Evolutionary conservation across 108 stramenopile species (phyloP).

Genomic region (Pseudonitzschia pungens): DNA sequence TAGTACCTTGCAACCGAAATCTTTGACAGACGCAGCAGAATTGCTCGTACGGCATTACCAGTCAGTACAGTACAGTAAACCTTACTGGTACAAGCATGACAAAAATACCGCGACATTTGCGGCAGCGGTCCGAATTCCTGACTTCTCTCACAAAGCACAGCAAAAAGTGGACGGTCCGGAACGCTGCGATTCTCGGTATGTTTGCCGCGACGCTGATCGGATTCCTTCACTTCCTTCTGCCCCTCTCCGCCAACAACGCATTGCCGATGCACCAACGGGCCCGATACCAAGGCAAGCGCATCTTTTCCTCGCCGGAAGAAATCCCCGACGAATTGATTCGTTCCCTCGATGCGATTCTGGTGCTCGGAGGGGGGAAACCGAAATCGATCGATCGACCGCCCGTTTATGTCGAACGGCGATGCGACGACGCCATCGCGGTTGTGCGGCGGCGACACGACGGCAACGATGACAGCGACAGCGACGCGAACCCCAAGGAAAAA

Average conservation of each 20-base stretch:
- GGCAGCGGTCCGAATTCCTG: not conserved
- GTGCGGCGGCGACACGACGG: not conserved
- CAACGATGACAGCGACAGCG: not conserved
- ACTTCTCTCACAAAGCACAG: not conserved
- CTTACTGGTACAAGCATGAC: too few species aligned
- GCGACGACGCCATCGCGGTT: conserved; percentile 51
- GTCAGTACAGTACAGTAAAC: too few species aligned
- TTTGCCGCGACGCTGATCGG: too few species aligned
- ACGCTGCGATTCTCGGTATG: too few species aligned
- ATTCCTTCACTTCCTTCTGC: not conserved
- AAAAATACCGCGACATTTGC: not conserved
- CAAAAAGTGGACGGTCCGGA: not conserved
- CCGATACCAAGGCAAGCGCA: not conserved
- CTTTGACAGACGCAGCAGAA: too few species aligned
- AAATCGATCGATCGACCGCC: conserved; percentile 60
- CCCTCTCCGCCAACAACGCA: not conserved
- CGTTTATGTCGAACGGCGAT: conserved; percentile 61
- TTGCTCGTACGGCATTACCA: too few species aligned
- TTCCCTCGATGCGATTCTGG: conserved; percentile 67
- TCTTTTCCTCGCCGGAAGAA: not conserved
- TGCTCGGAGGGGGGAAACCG: conserved; percentile 83
- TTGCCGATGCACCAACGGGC: not conserved
- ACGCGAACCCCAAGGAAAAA: not conserved
- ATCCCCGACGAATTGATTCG: not conserved
- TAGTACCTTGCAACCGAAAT: too few species aligned